Evolutionary conservation across 306 rosid species (phyloP), one percentile per base, ranked within the genome.

Genomic region (Pterocarpus santalinus): DNA sequence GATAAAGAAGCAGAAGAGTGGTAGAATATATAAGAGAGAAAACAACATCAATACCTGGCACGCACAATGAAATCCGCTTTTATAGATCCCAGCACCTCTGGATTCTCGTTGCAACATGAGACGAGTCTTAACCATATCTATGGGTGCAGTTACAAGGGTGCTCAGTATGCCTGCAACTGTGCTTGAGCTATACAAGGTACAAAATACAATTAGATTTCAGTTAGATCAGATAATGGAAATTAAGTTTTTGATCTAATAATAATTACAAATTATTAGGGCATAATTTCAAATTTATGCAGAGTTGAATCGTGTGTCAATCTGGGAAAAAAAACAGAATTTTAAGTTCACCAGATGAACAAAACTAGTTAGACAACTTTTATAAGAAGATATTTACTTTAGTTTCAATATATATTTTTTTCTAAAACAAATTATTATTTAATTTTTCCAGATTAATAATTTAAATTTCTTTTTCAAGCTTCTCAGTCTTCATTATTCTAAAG

Each of bases 121-220:
- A 80, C 98, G 98, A 69, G 98, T 95, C 88, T 95, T 95, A 64
- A 91, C 83, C 96, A 92, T 95, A 89, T 95, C 99, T 78, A 93
- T 61, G 1, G 99, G 99, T 49, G 99, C 93, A 44, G 97, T 95
- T 75, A 92, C 61, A 49, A 95, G 79, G 75, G 98, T 95, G 79
- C 99, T 89, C 79, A 82, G 82, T 28, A 82, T 39, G 70, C 98
- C 99, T 3, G 98, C 98, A 82, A 82, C 82, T 52, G 89, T 75
- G 82, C 99, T 95, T 38, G 99, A 90, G 77, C 99, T 95, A 85
- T 86, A 89, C 53, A 81, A 78, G 73, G 76, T 41, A 79, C 49
- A 84, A 35, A 76, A 28, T 33, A 65, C 57, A 64, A 77, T 88
- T 75, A 88, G 85, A 65, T 73, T 34, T 80, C 69, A 33, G 64